phyloP scores from a whole-genome alignment of 1,139 yeast genomes.

The Diutina sp. region DNA sequence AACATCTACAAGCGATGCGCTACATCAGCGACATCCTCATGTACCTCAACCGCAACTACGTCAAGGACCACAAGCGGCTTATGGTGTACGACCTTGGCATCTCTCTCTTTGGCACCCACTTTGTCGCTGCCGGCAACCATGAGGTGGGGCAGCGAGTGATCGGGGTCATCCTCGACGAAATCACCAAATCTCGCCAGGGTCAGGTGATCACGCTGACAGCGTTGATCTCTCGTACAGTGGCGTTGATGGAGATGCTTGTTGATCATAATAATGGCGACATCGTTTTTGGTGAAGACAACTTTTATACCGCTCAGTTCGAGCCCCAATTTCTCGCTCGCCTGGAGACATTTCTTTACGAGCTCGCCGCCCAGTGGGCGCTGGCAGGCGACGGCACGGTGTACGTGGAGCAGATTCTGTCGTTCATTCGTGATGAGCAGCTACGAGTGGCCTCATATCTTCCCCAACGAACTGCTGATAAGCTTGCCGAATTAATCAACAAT shows the following conservation, averaged over 20 bases:
- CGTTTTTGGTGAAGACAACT: conserved; percentile 28
- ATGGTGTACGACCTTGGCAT: conserved; percentile 69
- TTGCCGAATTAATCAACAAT: conserved; percentile 44
- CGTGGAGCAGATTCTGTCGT: conserved; percentile 35
- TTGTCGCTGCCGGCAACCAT: conserved; percentile 27
- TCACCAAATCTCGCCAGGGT: conserved; percentile 49
- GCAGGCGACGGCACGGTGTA: conserved; percentile 33
- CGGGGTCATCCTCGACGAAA: conserved; percentile 39
- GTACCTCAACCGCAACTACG: conserved; percentile 79
- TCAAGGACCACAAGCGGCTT: conserved; percentile 56
- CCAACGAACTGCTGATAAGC: conserved; percentile 34
- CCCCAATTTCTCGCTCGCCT: conserved; percentile 47
- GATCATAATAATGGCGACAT: conserved; percentile 15
- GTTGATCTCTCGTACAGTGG: conserved; percentile 46
- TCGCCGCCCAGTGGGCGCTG: conserved; percentile 30
- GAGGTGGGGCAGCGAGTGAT: conserved; percentile 41
- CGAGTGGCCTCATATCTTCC: conserved; percentile 47
- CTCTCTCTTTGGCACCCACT: conserved; percentile 36
- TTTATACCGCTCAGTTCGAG: conserved; percentile 56
- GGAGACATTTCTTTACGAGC: conserved; percentile 37
- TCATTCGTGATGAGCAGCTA: conserved; percentile 47
- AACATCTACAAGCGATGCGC: conserved; percentile 62
- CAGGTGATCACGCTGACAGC: conserved; percentile 40
- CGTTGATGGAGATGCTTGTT: conserved; percentile 51
- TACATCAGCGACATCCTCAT: conserved; percentile 78